Percentiles rank a stretch among this genome's conserved stretches.
Evolutionary conservation across 495 filamentous ascomycete species (phyloP).

Genomic region (Gamarada debralockiae): DNA sequence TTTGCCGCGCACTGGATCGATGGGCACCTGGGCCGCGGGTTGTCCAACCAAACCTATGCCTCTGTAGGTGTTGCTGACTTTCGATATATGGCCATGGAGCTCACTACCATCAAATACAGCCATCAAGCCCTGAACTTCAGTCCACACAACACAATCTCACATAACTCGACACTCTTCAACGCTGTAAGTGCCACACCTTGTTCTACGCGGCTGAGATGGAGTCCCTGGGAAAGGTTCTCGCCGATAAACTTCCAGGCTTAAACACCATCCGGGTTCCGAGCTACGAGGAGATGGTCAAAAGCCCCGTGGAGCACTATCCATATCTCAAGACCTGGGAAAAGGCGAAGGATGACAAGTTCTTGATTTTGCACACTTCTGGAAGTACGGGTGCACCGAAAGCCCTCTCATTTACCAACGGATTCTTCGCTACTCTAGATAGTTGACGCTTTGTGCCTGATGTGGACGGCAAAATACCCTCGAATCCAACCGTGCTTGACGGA

Average conservation of each 20-base stretch:
- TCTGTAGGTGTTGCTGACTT: slow-evolving; percentile 44
- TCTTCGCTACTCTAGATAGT: neutral
- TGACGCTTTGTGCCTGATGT: neutral
- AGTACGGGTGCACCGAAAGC: slow-evolving; percentile 56
- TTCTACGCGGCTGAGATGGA: slow-evolving; percentile 19
- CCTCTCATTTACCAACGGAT: neutral
- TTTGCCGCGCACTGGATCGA: slow-evolving; percentile 45
- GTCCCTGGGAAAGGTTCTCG: neutral
- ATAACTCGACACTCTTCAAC: slow-evolving; percentile 39
- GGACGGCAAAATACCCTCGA: neutral
- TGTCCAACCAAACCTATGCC: slow-evolving; percentile 23
- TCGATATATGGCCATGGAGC: slow-evolving; percentile 40
- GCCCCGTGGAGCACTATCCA: slow-evolving; percentile 22
- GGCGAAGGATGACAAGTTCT: slow-evolving; percentile 40
- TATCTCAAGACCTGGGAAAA: slow-evolving; percentile 44
- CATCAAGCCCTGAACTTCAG: slow-evolving; percentile 34
- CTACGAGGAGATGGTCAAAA: slow-evolving; percentile 29
- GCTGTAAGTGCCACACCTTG: slow-evolving; percentile 31
- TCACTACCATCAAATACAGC: slow-evolving; percentile 41
- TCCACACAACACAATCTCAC: slow-evolving; percentile 40
- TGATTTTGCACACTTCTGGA: slow-evolving; percentile 58
- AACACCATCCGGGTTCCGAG: slow-evolving; percentile 37
- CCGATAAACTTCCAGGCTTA: neutral
- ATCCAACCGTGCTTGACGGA: neutral
- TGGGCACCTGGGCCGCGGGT: slow-evolving; percentile 28